Evolutionary conservation across 148 eudicot species (phyloP).

Genomic region (Salicornia ramosissima): DNA sequence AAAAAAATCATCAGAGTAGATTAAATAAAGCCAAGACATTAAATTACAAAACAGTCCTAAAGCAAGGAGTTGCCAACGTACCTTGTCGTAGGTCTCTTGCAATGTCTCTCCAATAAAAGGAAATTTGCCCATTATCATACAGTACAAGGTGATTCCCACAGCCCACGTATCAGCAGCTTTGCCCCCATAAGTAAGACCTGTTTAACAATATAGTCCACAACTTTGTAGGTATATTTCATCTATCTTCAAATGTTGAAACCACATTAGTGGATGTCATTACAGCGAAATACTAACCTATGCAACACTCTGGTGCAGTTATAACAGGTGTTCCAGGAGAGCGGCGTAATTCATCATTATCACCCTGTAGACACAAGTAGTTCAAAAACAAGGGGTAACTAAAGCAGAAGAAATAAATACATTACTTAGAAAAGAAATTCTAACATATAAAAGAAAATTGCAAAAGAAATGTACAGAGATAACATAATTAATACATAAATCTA

Average conservation of each 20-base stretch:
- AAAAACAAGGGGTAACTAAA: not conserved
- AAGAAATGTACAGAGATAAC: not conserved
- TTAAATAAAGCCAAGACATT: not conserved
- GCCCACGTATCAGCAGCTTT: slow-evolving; percentile 98
- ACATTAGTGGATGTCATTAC: not conserved
- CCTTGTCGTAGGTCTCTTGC: slow-evolving; percentile 97
- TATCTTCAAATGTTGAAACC: not conserved
- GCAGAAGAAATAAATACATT: not conserved
- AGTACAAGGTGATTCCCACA: slow-evolving; percentile 84
- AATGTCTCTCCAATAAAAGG: slow-evolving; percentile 96
- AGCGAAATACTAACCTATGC: slow-evolving; percentile 54
- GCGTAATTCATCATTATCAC: slow-evolving; percentile 87
- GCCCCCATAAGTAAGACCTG: slow-evolving; percentile 79
- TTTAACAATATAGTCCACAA: slow-evolving; percentile 13
- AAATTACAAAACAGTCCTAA: not conserved
- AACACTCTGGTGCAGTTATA: slow-evolving; percentile 97
- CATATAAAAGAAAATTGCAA: not conserved
- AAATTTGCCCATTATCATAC: slow-evolving; percentile 69
- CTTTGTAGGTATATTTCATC: not conserved
- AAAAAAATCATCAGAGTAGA: slow-evolving; percentile 22
- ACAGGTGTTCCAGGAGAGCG: slow-evolving; percentile 99
- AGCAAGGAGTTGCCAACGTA: slow-evolving; percentile 18
- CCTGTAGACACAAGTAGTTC: slow-evolving; percentile 35
- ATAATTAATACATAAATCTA: not conserved
- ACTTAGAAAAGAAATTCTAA: not conserved